These are phyloP conservation scores for Leccinum truebloodii DNA, from an alignment of 768 basidiomycete genomes.

Conservation along the genomic window DNA sequence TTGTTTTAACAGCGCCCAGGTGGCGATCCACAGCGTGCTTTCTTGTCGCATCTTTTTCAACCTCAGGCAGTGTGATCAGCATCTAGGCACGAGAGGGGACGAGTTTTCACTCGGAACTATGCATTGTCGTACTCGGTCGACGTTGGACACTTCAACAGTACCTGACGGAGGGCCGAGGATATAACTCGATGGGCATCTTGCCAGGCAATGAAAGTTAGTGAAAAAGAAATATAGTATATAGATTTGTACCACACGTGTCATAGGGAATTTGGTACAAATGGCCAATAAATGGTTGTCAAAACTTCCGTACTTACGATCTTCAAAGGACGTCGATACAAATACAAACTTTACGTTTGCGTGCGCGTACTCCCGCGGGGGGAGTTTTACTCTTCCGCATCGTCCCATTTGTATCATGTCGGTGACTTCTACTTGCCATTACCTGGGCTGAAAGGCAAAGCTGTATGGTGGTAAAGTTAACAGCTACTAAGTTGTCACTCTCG, in stretches of 20 bases:
- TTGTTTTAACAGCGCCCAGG: slow-evolving; percentile 23
- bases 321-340: slow-evolving; percentile 1
- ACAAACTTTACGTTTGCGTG: no score
- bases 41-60: slow-evolving; percentile 32
- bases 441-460: no score
- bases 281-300: no score
- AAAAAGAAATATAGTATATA: background rate
- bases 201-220: background rate
- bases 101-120: slow-evolving; percentile 10
- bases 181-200: background rate
- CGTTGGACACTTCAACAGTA: background rate
- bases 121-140: background rate
- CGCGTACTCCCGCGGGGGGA: background rate
- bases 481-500: no score
- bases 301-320: slow-evolving; percentile 59
- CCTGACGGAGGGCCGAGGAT: background rate
- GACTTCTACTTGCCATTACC: no score
- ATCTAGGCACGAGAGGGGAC: background rate
- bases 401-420: no score
- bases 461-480: no score
- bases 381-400: background rate
- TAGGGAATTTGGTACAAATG: slow-evolving; percentile 64
- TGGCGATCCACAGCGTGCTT: slow-evolving; percentile 29
- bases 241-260: slow-evolving; percentile 68
- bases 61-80: slow-evolving; percentile 21